Conservation (phyloP, 2,329 filamentous ascomycete species). For the Epichloe gansuensis region DNA sequence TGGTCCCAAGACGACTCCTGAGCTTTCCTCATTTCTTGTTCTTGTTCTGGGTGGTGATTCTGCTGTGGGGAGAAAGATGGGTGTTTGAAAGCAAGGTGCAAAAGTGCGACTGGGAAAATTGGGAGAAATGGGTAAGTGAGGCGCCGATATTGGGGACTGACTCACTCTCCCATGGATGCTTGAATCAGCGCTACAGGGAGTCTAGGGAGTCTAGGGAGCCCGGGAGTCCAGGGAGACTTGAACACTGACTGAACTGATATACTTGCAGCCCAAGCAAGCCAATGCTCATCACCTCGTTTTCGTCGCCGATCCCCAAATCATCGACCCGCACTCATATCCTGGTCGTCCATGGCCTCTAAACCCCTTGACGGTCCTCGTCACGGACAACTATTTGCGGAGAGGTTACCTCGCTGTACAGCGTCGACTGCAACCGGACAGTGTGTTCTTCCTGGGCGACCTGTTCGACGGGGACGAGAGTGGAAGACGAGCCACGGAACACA, state of each 20-base stretch:
- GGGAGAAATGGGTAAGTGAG: conserved; percentile 78
- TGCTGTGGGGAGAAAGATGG: conserved; percentile 79
- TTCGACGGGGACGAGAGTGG: conserved; percentile 98
- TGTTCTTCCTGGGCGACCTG: conserved; percentile 85
- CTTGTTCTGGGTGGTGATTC: conserved; percentile 58
- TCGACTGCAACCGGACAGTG: conserved; percentile 67
- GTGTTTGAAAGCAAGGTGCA: conserved; percentile 60
- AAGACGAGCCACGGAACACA: conserved; percentile 49
- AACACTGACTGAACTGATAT: not conserved
- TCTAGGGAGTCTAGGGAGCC: too few relatives aligned
- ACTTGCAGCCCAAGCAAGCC: conserved; percentile 59
- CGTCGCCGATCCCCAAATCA: conserved; percentile 81
- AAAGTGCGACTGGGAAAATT: conserved; percentile 68
- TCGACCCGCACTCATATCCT: conserved; percentile 90
- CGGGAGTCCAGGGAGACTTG: too few relatives aligned
- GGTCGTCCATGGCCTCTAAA: conserved; percentile 55
- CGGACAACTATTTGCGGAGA: conserved; percentile 80
- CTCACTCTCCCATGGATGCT: too few relatives aligned
- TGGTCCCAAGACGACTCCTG: conserved; percentile 38
- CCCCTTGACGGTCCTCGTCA: conserved; percentile 46
- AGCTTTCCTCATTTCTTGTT: conserved; percentile 58
- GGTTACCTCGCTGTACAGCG: conserved; percentile 70
- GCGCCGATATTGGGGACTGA: not conserved
- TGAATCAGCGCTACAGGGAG: too few relatives aligned
- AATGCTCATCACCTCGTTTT: conserved; percentile 75